Evolutionary conservation across 331 rosid species (phyloP).

Genomic region (Quercus tomentella): DNA sequence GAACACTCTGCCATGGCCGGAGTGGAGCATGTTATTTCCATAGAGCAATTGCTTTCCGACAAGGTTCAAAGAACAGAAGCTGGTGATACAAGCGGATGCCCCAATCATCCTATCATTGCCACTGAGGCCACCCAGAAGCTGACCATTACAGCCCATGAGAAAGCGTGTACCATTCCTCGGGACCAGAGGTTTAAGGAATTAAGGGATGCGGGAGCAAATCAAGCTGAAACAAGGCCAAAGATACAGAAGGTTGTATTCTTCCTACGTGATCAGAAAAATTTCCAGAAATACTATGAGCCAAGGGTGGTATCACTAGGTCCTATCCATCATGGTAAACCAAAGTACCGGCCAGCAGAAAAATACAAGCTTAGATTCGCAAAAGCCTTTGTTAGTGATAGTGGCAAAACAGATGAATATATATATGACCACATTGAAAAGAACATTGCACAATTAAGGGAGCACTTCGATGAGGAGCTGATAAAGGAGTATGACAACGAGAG

Average conservation of each 20-base stretch:
- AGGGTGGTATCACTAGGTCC: constrained; percentile 7
- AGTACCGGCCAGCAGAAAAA: background rate
- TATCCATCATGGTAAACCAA: background rate
- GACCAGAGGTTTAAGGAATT: background rate
- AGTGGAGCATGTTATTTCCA: too few species aligned
- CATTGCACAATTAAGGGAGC: background rate
- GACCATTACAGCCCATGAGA: too few species aligned
- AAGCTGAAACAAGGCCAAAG: background rate
- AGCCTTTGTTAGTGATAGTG: background rate
- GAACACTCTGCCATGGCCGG: too few species aligned
- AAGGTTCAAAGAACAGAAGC: background rate
- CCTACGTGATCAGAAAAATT: background rate
- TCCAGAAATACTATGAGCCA: background rate
- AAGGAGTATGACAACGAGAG: background rate
- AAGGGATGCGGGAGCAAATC: background rate
- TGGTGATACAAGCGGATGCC: background rate
- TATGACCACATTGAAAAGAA: background rate
- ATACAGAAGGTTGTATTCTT: background rate
- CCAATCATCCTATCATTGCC: too few species aligned
- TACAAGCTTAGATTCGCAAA: background rate
- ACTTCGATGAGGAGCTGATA: background rate
- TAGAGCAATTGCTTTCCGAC: too few species aligned
- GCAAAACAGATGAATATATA: background rate
- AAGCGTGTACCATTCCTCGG: too few species aligned
- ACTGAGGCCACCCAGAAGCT: too few species aligned